Base-by-base conservation (phyloP, 441 rosid genomes). In the Croton setiger region DNA sequence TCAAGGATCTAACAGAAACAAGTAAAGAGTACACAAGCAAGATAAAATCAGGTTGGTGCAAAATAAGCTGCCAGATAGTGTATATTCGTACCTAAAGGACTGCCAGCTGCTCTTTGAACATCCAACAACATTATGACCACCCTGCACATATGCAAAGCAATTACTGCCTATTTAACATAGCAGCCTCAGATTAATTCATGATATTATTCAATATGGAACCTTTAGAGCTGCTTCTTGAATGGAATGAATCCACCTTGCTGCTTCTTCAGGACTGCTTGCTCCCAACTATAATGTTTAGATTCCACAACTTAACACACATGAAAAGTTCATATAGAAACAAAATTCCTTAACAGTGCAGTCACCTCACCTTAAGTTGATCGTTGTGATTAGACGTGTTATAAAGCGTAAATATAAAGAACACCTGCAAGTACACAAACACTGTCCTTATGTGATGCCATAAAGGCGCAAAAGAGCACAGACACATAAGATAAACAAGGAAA, bases 241-340 rank as follows among this genome's bases (percentile, higher is more conserved):
- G 31, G 84, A 83, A 78, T 82, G 96, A 74, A 94, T 94, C 99
- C 99, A 94, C 78, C 84, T 86, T 56, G 96, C 99, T 72, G 98
- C 99, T 82, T 92, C 99, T 71, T 94, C 97, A 51, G 99, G 92
- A 75, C 99, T 86, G 77, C 90, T 85, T 74, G 99, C 98, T 86
- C 99, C 99, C 78, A 94, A 76, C 99, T 94, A 80, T 62, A 73
- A 75, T 56, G 75, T 75, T 71, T 63, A 74, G 69, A 80, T 73
- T 72, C 63, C 70, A 60, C 57, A 71, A 69, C 74, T 80, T 74
- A 83, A 75, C n/a, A n/a, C n/a, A 73, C 56, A 75, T 44, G 35
- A 74, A 79, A 78, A 59, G 39, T 61, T 60, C 17, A 45, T 33
- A 53, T 47, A 60, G 44, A 76, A 63, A 58, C 52, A 58, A 67